Evolutionary conservation across 257 asterid species (phyloP), one percentile per base, ranked within the genome.

Genomic region (Nicotiana benthamiana): DNA sequence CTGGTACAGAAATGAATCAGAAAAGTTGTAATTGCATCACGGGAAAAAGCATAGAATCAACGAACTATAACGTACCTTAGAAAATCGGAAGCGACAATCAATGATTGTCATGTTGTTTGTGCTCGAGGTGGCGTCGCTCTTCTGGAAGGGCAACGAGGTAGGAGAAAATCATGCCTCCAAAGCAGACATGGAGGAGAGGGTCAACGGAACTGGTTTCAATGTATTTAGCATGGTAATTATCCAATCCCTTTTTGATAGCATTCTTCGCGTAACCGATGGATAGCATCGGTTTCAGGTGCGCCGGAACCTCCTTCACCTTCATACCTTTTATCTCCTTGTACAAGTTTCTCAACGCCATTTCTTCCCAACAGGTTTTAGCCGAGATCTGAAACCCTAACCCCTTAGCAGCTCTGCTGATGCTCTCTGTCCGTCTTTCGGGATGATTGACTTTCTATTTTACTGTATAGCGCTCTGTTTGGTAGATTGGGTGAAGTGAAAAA

Each of bases 111-210:
- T 90, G 91, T 53, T 91, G 90, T 87, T 89, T 85, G 84, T 93
- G 98, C 77, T 85, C 89, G 80, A 93, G 97, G 81, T 95, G 99
- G 48, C 99, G 98, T 80, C 98, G 99, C 93, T 95, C 99, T 92
- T 95, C 97, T 1, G 99, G 99, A 40, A 95, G 97, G 76, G 97
- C 97, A 18, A 95, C 83, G 84, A 95, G 93, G 89, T 93, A 95
- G 52, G 98, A 93, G 36, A 95, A 83, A 64, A 86, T 81, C 96
- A 93, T 91, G 18, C 99, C 99, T 0, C 99, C 99, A 60, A 90
- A 88, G 83, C 97, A 93, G 77, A 95, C 84, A 85, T 95, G 99
- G 68, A 76, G 87, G 75, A 95, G 85, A 9, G 98, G 98, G 4
- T 86, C 89, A 34, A 84, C 30, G 80, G 97, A 92, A 77, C 84